Base-by-base conservation (phyloP, 495 filamentous ascomycete species). In the Cenococcum geophilum region DNA sequence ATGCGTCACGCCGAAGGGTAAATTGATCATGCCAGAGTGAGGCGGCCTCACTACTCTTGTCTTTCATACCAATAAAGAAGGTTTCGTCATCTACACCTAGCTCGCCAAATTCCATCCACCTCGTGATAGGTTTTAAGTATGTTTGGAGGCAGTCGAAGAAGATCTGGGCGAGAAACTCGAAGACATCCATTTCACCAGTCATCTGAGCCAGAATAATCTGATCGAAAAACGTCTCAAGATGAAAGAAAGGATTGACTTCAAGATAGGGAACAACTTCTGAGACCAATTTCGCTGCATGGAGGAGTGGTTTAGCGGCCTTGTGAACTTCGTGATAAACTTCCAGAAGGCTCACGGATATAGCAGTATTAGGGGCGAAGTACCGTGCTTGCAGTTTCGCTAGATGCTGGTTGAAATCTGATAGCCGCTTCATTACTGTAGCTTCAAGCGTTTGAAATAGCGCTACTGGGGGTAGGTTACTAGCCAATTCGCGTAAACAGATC, bases 21-120 rank as follows among this genome's bases (percentile, higher is more conserved):
- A 84, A 96, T 71, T 86, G 87, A 57, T 87, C 77, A 62, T 85
- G 80, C 92, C 91, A 98, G 1, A 92, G 71, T 10, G 81, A 82
- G 18, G 79, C 76, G 12, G 83, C 70, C 27, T 90, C 83, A 37
- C 81, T 79, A 43, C 83, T 77, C 3, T 77, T 76, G 11, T 77
- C 70, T 12, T 76, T 75, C 53, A 86, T 79, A 0, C 74, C 74
- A n/a, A 96, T 79, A 66, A 96, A 95, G 69, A 95, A 92, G 0
- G 80, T 78, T 32, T 80, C 76, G 63, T 91, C 83, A 0, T 76
- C 75, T 1, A 77, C 64, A n/a, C 79, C 76, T 12, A 95, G 73
- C 56, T 84, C 81, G 1, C 92, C 92, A 43, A 80, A 79, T 65
- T 91, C 85, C 86, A 95, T 93, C 93, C 93, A 98, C 2, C 76